Evolutionary conservation across 371 early-diverging fungal species (phyloP), one percentile per base, ranked within the genome.

Genomic region (Nematocida displodere): DNA sequence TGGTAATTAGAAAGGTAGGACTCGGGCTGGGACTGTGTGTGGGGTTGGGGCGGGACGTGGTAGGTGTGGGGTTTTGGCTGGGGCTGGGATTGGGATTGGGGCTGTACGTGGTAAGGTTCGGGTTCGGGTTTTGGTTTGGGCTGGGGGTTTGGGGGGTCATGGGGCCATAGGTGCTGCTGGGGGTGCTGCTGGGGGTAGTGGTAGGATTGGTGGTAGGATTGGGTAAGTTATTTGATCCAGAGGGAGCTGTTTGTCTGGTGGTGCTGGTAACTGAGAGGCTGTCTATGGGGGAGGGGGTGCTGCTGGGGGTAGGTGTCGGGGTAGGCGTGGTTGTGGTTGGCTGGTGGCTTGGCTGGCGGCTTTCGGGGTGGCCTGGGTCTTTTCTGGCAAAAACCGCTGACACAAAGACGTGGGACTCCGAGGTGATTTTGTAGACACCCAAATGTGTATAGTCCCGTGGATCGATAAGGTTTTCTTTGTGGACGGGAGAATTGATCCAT

Each of bases 391-490:
- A 84, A 7, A 84, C 78, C 20, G 63, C 75, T 3, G 75, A 71
- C 5, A 71, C 33, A 31, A 59, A 71, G 17, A 49, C 24, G 33
- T 48, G 29, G 17, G 36, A 17, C 40, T 71, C 59, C 20, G 39
- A 26, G 17, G 34, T 61, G 7, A 71, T 71, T 52, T 53, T 63
- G 64, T 83, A 84, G 2, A 81, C 71, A 17, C 76, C 58, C 24
- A 82, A 40, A 15, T 78, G 82, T n/a, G 81, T 80, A 58, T 71
- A 80, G 22, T 48, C 68, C 66, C 71, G 79, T 34, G 80, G 79
- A 31, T 82, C 82, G 1, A 80, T 49, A 56, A 84, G 78, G 54
- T 82, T 84, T 54, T 82, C 80, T 42, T 59, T 68, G 77, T 84
- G 85, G 4, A 68, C 62, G 24, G 64, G 39, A 36, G 80, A 80